Conservation (phyloP, 441 rosid genomes). For the Francoa sonchifolia region DNA sequence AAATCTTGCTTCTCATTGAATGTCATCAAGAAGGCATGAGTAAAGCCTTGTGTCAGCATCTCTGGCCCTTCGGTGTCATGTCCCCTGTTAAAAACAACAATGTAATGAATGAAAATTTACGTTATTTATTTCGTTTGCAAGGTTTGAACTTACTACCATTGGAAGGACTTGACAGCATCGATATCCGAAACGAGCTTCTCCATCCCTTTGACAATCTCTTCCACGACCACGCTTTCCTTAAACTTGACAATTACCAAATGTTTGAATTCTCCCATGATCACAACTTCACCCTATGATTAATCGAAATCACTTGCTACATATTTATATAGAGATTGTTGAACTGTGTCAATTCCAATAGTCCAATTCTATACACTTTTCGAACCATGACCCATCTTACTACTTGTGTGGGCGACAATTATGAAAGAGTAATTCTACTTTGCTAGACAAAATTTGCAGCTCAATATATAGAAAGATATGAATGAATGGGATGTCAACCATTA, state of each 20-base stretch:
- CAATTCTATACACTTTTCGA: constrained; percentile 11
- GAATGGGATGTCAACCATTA: constrained; percentile 19
- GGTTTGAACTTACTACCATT: constrained; percentile 32
- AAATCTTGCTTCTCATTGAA: constrained; percentile 64
- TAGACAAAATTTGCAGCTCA: constrained; percentile 21
- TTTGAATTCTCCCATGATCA: constrained; percentile 50
- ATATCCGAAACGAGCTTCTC: constrained; percentile 64
- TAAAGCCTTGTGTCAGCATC: constrained; percentile 80
- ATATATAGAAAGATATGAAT: constrained; percentile 14
- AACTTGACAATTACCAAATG: constrained; percentile 81
- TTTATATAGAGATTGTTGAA: background rate
- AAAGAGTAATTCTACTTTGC: constrained; percentile 9
- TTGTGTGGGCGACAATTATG: constrained; percentile 5
- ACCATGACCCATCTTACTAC: constrained; percentile 15
- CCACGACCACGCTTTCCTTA: constrained; percentile 46
- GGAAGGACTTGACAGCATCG: constrained; percentile 75
- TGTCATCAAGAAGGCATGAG: constrained; percentile 70
- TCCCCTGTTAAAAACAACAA: constrained; percentile 39
- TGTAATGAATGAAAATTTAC: background rate
- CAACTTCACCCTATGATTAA: background rate
- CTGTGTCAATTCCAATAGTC: constrained; percentile 29
- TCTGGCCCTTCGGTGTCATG: constrained; percentile 66
- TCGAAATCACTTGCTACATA: background rate
- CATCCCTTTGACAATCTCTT: constrained; percentile 64
- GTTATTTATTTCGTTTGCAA: background rate